Percentiles rank a stretch among this genome's conserved stretches.
phyloP scores from a whole-genome alignment of 2,329 filamentous ascomycete genomes.

The Monosporascus sp. region DNA sequence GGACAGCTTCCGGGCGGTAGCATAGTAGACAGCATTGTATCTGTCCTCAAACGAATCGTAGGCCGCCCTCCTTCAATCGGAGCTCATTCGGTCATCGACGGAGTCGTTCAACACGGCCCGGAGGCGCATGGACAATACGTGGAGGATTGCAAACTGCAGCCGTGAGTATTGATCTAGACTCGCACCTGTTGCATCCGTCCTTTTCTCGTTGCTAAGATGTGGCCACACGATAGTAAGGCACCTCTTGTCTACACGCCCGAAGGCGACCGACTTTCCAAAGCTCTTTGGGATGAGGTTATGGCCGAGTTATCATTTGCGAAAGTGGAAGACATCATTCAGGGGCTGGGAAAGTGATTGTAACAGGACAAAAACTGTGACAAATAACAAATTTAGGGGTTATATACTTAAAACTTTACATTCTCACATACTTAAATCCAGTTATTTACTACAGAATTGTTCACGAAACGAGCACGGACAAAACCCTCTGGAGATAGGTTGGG shows the following conservation, averaged over 20 bases:
- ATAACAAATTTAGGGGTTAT: no score
- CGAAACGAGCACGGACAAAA: no score
- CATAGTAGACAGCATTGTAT: neutral
- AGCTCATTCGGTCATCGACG: slow-evolving; percentile 7
- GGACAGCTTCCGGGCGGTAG: neutral
- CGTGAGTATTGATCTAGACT: slow-evolving; percentile 3
- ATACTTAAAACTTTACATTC: no score
- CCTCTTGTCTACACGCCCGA: slow-evolving; percentile 8
- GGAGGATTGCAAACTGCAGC: slow-evolving; percentile 7
- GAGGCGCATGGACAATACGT: slow-evolving; percentile 10
- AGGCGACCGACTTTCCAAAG: neutral
- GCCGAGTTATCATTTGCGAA: slow-evolving; percentile 8
- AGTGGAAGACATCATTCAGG: slow-evolving; percentile 5
- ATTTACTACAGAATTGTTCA: no score
- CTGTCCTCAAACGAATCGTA: slow-evolving; percentile 1
- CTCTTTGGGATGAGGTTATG: slow-evolving; percentile 8
- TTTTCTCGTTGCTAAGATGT: neutral
- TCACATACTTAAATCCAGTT: no score
- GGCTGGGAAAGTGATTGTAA: neutral
- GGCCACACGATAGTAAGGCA: slow-evolving; percentile 5
- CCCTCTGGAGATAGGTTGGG: no score
- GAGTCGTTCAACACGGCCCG: slow-evolving; percentile 3
- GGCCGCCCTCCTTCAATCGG: slow-evolving; percentile 3
- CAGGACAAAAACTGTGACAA: no score
- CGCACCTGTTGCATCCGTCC: neutral